Evolutionary conservation across 164 flowering plant species (phyloP).

Genomic region (grape (Vitis vinifera)): DNA sequence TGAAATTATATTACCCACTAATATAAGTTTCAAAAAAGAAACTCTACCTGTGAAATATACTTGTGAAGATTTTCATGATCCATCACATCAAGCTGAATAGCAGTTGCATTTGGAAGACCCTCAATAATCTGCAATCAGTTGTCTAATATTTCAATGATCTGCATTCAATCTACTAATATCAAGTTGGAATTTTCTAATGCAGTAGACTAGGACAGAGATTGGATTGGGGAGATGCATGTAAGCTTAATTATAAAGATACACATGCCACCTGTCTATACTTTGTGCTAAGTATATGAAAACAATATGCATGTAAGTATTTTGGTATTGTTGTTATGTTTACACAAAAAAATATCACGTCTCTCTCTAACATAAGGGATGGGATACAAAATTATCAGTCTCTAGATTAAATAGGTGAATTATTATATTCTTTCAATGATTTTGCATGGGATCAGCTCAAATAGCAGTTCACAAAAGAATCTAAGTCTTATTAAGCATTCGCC

Average conservation of each 20-base stretch:
- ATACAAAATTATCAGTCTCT: background rate
- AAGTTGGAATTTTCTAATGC: conserved; percentile 7
- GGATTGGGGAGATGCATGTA: too few relatives aligned
- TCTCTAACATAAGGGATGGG: background rate
- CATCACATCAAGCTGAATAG: conserved; percentile 75
- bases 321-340: background rate
- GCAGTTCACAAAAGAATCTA: too few relatives aligned
- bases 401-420: background rate
- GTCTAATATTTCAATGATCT: conserved; percentile 49
- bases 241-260: background rate
- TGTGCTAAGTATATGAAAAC: background rate
- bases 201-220: background rate
- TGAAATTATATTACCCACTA: background rate
- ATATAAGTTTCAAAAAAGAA: background rate
- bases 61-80: conserved; percentile 56
- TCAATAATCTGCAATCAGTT: conserved; percentile 51
- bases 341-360: background rate
- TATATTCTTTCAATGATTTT: background rate
- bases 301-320: background rate
- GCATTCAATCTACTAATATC: conserved; percentile 10
- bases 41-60: conserved; percentile 70
- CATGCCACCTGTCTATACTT: too few relatives aligned
- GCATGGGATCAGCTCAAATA: background rate
- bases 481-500: too few relatives aligned
- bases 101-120: conserved; percentile 75